Base-by-base conservation (phyloP, 148 eudicot species). In the Nyssa sinensis region DNA sequence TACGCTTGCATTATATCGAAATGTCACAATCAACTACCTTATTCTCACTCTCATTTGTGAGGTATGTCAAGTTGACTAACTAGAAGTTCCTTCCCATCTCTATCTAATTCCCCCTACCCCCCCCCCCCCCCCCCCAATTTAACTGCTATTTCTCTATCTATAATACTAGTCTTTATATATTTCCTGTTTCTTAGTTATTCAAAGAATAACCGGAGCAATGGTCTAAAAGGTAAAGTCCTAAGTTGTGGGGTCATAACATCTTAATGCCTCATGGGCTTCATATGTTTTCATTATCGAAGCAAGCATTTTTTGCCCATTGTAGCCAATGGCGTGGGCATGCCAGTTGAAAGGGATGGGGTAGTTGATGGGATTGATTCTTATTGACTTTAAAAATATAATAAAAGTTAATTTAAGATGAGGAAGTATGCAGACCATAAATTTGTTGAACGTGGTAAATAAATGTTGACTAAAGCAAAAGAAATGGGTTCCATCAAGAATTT, bases 11-110 rank as follows among this genome's bases (percentile, higher is more conserved):
- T 82, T 94, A 19, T 92, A 86, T 77, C 91, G 96, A 33, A 85
- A 92, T 58, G 81, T 94, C 85, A 89, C 98, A 47, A 86, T 92
- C 92, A 94, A 94, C 92, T 94, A 94, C 78, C 97, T 94, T 59
- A 89, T 94, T 75, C 92, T 94, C 74, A 92, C 98, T 61, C 88
- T 94, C 31, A 87, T 94, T 39, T 94, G 98, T 64, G 97, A 94
- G 98, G 98, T 93, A 85, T 53, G 71, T 31, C 28, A 16, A 24
- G 61, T 4, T 37, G 35, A 62, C 47, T 30, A 62, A 61, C 1
- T 7, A n/a, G 69, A 61, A 53, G 21, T 49, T 37, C 64, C 2
- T 11, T 70, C 32, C 35, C n/a, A 27, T 66, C 51, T 33, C 23
- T 5, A 12, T 35, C 28, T 49, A 24, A 4, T 24, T 25, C 37